phyloP scores from a whole-genome alignment of 176 grass and related monocot genomes.

The Bonia amplexicaulis region DNA sequence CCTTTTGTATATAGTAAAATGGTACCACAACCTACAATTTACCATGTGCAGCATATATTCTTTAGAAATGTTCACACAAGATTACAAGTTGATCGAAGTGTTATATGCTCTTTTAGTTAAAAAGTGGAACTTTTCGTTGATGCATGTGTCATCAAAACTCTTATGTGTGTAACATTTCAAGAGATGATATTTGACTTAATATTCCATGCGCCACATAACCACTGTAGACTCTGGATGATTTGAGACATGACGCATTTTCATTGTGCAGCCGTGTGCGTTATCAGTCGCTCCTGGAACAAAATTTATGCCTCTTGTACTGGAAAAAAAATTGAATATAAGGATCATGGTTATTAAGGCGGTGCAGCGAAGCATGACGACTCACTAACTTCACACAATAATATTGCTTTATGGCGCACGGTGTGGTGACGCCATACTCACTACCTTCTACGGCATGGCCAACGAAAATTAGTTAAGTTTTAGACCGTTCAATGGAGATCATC shows the following conservation, averaged over 20 bases:
- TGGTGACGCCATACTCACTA: no score
- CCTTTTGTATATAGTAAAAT: not conserved
- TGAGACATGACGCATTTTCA: not conserved
- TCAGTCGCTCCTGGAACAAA: not conserved
- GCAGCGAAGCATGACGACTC: no score
- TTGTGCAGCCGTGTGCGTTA: not conserved
- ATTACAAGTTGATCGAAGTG: constrained; percentile 7
- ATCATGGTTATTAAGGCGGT: not conserved
- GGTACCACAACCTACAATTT: not conserved
- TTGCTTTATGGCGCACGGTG: no score
- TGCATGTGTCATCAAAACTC: not conserved
- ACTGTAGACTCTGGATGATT: not conserved
- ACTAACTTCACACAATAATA: no score
- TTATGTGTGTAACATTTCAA: not conserved
- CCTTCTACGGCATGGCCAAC: no score
- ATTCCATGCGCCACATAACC: not conserved
- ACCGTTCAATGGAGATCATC: no score
- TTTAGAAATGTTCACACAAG: not conserved
- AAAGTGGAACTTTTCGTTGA: not conserved
- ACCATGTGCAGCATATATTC: constrained; percentile 24
- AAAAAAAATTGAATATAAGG: not conserved
- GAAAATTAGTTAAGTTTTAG: no score
- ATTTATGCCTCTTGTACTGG: not conserved
- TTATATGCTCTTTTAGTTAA: not conserved
- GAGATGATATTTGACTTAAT: not conserved